Base-by-base conservation (phyloP, 768 basidiomycete genomes). In the Austroboletus festivus region DNA sequence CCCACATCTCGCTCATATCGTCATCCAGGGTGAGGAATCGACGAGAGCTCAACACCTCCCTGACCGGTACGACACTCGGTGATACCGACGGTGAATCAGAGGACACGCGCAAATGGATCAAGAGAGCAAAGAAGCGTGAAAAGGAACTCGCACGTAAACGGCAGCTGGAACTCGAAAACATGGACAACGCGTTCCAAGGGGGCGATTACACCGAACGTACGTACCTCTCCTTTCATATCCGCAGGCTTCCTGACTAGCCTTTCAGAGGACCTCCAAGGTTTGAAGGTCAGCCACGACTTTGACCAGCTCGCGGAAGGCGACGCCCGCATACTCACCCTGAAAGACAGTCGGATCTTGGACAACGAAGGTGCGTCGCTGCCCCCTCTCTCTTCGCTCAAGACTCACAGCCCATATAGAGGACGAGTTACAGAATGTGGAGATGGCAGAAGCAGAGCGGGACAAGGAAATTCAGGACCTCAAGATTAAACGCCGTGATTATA, bases 281-380 rank as follows among this genome's bases (percentile, higher is more conserved):
- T 99, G 54, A 97, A 96, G 79, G 96, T 98, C 68, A 85, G 79
- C 74, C 96, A 98, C 72, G 93, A 89, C 76, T 85, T 94, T 56
- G 87, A 93, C 50, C 88, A 80, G 57, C 77, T 99, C 70, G 89
- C 85, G 53, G 93, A 95, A 70, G 94, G 95, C 58, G 87, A 96
- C 70, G 91, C 90, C 57, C 85, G 85, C 57, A 92, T 99, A 75
- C 85, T 99, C 59, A 99, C 96, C 4, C 74, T 98, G 64, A 96
- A 96, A 81, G 95, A 97, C 64, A 88, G 85, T 62, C 86, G 93
- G 38, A 88, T 99, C 52, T 83, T 99, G 35, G 94, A 93, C 61
- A 88, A 93, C 51, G 93, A 97, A 79, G 94, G 93, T 89, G 57
- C 48, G 18, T 1, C 28, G n/a, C n/a, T n/a, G n/a, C 20, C 7